Evolutionary conservation across 371 early-diverging fungal species (phyloP).

Genomic region (Choanephora cucurbitarum): DNA sequence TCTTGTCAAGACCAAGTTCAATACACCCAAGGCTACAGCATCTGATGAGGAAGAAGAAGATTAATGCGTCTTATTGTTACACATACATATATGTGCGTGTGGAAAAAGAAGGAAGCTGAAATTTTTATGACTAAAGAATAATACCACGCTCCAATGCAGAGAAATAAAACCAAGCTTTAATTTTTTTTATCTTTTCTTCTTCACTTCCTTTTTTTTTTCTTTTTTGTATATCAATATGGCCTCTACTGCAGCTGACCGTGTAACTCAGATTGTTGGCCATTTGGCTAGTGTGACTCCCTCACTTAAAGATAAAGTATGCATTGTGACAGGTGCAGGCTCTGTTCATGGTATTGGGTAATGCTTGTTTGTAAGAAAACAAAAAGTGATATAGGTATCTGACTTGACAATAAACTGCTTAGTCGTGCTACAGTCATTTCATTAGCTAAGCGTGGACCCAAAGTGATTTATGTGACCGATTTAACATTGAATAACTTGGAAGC

Average conservation of each 20-base stretch:
- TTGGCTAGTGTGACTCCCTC: constrained; percentile 38
- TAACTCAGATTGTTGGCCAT: constrained; percentile 43
- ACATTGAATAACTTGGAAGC: constrained; percentile 34
- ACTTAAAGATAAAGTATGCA: constrained; percentile 50
- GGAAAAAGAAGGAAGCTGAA: neutral
- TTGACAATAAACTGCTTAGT: constrained; percentile 7
- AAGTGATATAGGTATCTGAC: neutral
- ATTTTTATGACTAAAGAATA: constrained; percentile 17
- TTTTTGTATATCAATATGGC: constrained; percentile 16
- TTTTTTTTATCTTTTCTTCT: neutral
- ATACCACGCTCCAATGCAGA: constrained; percentile 11
- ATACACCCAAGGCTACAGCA: neutral
- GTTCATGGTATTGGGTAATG: constrained; percentile 53
- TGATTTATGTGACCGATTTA: constrained; percentile 54
- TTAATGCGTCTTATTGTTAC: neutral
- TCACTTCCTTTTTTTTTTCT: constrained; percentile 9
- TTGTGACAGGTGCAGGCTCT: constrained; percentile 58
- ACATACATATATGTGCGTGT: neutral
- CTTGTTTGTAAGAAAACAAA: constrained; percentile 1
- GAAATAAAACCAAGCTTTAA: neutral
- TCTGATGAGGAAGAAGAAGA: constrained; percentile 5
- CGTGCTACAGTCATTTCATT: constrained; percentile 48
- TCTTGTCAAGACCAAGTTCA: constrained; percentile 24
- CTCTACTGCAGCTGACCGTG: constrained; percentile 36
- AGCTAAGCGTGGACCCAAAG: constrained; percentile 51